Base-by-base conservation (phyloP, 2,329 filamentous ascomycete species). In the Teratosphaeria destructans region DNA sequence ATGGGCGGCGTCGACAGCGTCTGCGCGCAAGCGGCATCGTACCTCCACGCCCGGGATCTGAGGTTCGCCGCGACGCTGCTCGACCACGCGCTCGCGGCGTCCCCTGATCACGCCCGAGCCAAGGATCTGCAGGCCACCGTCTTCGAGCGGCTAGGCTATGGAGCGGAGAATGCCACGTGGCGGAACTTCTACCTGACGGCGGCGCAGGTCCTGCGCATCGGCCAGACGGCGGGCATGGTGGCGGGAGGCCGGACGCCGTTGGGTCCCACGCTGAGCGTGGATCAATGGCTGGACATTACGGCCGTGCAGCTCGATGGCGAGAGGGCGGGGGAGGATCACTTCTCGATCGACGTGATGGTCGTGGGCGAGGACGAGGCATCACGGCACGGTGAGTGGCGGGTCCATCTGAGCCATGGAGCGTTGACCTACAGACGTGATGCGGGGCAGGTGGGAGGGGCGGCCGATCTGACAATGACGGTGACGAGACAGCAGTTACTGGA, bases 61-160 rank as follows among this genome's bases (percentile, higher is more conserved):
- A 37, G 58, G 8, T 60, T 60, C 26, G 58, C 54, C 1, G 54
- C 58, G 29, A 60, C 58, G 37, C 34, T 57, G 39, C 54, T 57
- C 5, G 54, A 60, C 23, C 39, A 60, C 54, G 54, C 32, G 34
- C 54, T 60, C 4, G 58, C 54, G 26, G 58, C 58, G 1, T 39
- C 37, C 16, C 58, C 58, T 16, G 19, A 27, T 19, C 26, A 60
- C 32, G 23, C 43, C 14, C 37, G 26, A 26, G 58, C 43, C 5
- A 34, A 37, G 32, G 19, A 57, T 10, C 6, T 27, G 11, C 37
- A 56, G 43, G 58, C 58, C 4, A 19, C 32, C 7, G 58, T 60
- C 2, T 60, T 29, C 27, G 58, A 56, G 52, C 47, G 47, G 52
- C 57, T 53, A 67, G 52, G 52, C 7, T 32, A 32, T 32, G 52